Evolutionary conservation across 306 rosid species (phyloP).

Genomic region (Begonia fuchsioides): DNA sequence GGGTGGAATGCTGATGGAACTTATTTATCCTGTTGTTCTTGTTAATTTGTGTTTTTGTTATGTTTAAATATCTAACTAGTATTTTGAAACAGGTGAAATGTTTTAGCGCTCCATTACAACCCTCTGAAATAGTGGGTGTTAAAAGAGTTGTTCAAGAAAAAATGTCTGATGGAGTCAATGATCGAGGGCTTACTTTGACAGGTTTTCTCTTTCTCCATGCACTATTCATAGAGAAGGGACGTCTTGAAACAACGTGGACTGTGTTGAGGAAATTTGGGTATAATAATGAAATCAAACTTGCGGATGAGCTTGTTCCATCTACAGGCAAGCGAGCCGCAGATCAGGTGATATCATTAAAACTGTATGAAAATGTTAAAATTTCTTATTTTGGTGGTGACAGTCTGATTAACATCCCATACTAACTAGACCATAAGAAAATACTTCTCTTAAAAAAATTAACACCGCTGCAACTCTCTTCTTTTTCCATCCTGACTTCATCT

Average conservation of each 20-base stretch:
- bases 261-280: constrained; percentile 95
- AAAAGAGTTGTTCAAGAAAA: constrained; percentile 91
- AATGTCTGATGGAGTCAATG: constrained; percentile 91
- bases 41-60: neutral
- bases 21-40: neutral
- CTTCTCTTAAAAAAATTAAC: no score
- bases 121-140: constrained; percentile 83
- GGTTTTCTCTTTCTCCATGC: constrained; percentile 97
- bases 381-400: no score
- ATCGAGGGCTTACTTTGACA: constrained; percentile 88
- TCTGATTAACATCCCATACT: no score
- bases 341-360: constrained; percentile 39
- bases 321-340: constrained; percentile 50
- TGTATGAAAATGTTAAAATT: neutral
- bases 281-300: constrained; percentile 79
- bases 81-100: constrained; percentile 67
- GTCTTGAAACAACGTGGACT: constrained; percentile 97
- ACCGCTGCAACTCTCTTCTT: no score
- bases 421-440: no score
- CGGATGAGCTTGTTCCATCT: constrained; percentile 69
- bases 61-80: neutral
- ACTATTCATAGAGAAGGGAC: constrained; percentile 88
- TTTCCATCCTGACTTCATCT: no score
- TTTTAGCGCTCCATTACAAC: constrained; percentile 94
- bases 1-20: neutral